These are phyloP conservation scores for Flaveria brownii DNA, from an alignment of 129 eudicot genomes.

Conservation along the genomic window DNA sequence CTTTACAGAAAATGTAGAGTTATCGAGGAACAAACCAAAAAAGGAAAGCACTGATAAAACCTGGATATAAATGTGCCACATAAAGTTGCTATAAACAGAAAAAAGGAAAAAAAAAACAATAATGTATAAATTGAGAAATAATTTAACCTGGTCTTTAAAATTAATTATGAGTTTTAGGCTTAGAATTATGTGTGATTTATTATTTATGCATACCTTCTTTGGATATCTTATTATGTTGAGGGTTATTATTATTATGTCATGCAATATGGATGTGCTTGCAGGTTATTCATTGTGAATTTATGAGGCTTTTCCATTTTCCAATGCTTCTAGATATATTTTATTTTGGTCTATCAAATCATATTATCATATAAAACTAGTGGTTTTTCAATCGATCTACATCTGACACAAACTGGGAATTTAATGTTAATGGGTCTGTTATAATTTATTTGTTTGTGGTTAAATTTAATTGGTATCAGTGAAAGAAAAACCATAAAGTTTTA, in stretches of 20 bases:
- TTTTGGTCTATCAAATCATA: conserved; percentile 3
- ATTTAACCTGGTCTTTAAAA: background rate
- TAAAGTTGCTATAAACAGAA: no score
- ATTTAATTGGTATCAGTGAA: no score
- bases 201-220: conserved; percentile 2
- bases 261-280: conserved; percentile 40
- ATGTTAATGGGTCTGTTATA: no score
- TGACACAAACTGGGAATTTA: background rate
- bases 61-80: background rate
- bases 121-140: no score
- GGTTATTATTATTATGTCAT: conserved; percentile 22
- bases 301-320: conserved; percentile 34
- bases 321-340: conserved; percentile 29
- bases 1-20: background rate
- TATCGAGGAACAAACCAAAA: background rate
- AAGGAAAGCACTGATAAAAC: background rate
- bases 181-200: background rate
- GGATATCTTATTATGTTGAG: background rate
- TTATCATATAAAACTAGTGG: conserved; percentile 16
- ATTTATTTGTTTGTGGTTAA: no score
- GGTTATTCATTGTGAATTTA: conserved; percentile 50
- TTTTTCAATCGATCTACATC: background rate
- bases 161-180: background rate
- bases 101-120: background rate
- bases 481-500: no score